Conservation (phyloP, 1,284 basidiomycete genomes). For the Papiliotrema terrestris region DNA sequence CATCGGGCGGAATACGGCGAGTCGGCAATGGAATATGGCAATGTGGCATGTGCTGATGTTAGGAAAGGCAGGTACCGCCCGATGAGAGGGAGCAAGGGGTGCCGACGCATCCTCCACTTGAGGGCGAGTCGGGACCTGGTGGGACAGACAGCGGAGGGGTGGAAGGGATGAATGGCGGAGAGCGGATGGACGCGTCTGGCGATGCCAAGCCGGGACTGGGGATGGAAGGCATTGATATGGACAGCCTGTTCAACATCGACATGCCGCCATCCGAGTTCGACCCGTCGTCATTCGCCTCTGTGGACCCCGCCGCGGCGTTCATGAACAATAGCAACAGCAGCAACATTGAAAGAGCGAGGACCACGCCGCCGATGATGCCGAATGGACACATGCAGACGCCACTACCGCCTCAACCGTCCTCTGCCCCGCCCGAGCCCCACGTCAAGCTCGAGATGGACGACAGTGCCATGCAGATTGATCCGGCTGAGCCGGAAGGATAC, state of each 20-base stretch:
- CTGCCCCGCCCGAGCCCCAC: neutral
- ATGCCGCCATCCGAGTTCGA: neutral
- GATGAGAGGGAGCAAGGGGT: neutral
- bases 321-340: no score
- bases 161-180: no score
- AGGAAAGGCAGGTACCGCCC: neutral
- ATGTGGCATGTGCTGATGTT: neutral
- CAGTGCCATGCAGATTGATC: neutral
- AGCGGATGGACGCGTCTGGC: neutral
- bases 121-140: neutral
- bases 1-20: conserved; percentile 45
- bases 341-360: neutral
- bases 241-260: neutral
- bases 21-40: conserved; percentile 7
- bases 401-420: neutral
- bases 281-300: no score
- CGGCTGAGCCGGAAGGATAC: conserved; percentile 6
- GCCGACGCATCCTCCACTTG: neutral
- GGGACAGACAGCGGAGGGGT: no score
- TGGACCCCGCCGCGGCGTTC: no score
- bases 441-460: neutral
- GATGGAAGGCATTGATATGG: neutral
- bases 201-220: neutral
- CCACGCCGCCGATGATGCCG: neutral
- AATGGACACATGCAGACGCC: neutral